Percentiles rank a stretch among this genome's conserved stretches.
phyloP scores from a whole-genome alignment of 495 filamentous ascomycete species.

The Xylaria castorea region DNA sequence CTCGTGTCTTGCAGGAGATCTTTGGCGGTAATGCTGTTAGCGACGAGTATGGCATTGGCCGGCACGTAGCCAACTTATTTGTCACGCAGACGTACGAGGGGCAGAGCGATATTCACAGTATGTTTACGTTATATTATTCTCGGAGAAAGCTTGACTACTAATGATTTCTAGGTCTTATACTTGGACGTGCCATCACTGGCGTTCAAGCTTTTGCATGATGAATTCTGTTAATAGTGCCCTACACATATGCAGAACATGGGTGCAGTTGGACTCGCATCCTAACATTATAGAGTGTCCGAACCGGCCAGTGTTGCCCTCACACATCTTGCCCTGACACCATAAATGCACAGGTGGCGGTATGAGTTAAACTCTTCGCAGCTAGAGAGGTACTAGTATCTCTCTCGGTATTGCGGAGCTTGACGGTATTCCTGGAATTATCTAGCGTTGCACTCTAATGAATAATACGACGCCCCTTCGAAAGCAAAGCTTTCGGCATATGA shows the following conservation, averaged over 20 bases:
- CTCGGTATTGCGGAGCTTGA: background rate
- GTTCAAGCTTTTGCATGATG: conserved; percentile 63
- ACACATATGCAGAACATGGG: background rate
- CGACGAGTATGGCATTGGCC: conserved; percentile 93
- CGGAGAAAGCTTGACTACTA: conserved; percentile 25
- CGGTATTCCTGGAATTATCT: background rate
- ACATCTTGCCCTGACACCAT: background rate
- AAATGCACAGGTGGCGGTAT: background rate
- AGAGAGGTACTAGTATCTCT: background rate
- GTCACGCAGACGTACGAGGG: conserved; percentile 98
- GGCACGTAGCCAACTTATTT: conserved; percentile 95
- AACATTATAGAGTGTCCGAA: background rate
- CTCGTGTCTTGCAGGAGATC: conserved; percentile 85
- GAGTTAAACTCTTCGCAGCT: background rate
- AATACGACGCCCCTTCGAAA: background rate
- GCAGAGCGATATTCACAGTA: conserved; percentile 94
- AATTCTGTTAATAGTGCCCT: background rate
- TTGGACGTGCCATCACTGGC: conserved; percentile 68
- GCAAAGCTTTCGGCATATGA: background rate
- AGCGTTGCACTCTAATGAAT: background rate
- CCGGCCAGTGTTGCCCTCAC: background rate
- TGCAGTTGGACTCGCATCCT: background rate
- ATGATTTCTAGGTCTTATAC: conserved; percentile 57
- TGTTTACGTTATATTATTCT: conserved; percentile 45
- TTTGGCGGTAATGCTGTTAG: conserved; percentile 97